Percentiles rank a stretch among this genome's conserved stretches.
These are phyloP conservation scores for Samsoniella hepiali DNA, from an alignment of 2,329 filamentous ascomycete genomes.

Conservation along the genomic window DNA sequence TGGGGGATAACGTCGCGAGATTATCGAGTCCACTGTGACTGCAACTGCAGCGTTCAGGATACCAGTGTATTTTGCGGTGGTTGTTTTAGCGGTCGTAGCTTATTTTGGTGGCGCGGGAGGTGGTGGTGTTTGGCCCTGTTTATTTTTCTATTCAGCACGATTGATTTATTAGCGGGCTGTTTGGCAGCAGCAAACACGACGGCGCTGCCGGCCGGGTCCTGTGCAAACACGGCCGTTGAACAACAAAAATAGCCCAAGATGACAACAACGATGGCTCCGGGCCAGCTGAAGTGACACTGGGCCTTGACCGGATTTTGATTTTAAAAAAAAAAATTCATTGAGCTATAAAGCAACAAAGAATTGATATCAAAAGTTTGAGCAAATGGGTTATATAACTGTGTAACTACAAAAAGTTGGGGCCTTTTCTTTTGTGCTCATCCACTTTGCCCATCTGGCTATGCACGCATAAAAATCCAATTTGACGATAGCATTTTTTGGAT, in stretches of 20 bases:
- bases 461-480: neutral
- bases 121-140: neutral
- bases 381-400: neutral
- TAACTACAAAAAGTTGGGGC: no score
- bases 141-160: neutral
- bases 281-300: neutral
- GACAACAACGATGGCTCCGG: neutral
- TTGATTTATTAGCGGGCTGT: neutral
- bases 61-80: no score
- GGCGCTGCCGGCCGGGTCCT: neutral
- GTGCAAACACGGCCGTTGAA: neutral
- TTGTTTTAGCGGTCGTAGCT: no score
- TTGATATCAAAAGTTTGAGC: neutral
- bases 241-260: neutral
- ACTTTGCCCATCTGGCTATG: neutral
- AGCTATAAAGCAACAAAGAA: no score
- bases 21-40: no score
- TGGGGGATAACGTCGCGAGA: no score
- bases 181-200: constrained; percentile 3
- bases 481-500: neutral
- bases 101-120: neutral
- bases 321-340: no score
- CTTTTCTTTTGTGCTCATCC: neutral
- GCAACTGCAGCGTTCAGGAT: no score
- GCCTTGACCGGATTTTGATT: no score